A percentile compares a stretch with the other conserved stretches of the same genome.
These are phyloP conservation scores for Aspergillus ibericus DNA, from an alignment of 2,329 filamentous ascomycete genomes.

Conservation along the genomic window DNA sequence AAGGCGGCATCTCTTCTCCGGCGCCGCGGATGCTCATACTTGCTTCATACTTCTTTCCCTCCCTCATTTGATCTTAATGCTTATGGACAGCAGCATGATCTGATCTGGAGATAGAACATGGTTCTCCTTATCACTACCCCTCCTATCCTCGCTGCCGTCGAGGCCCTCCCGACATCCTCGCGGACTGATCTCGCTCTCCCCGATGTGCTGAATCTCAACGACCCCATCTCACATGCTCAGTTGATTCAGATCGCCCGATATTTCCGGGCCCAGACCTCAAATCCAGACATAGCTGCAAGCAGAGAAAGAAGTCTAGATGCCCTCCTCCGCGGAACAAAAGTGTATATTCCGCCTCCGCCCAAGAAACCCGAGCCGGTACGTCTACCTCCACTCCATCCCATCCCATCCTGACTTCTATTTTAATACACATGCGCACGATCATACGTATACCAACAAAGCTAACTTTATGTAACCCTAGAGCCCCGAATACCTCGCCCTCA, in stretches of 20 bases:
- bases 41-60: slow-evolving; percentile 10
- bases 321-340: slow-evolving; percentile 68
- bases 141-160: slow-evolving; percentile 40
- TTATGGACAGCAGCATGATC: no score
- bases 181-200: slow-evolving; percentile 39
- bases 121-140: slow-evolving; percentile 44
- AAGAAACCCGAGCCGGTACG: slow-evolving; percentile 75
- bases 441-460: not conserved
- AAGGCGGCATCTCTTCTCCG: slow-evolving; percentile 14
- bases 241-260: slow-evolving; percentile 39
- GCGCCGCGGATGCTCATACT: not conserved
- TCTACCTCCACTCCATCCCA: slow-evolving; percentile 12
- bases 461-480: slow-evolving; percentile 44
- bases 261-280: slow-evolving; percentile 19
- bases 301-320: slow-evolving; percentile 58
- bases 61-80: not conserved
- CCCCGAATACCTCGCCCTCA: slow-evolving; percentile 80
- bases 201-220: slow-evolving; percentile 25
- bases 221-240: slow-evolving; percentile 45
- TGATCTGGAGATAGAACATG: slow-evolving; percentile 32
- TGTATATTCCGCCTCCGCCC: slow-evolving; percentile 78
- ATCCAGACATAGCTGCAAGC: not conserved
- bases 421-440: not conserved
- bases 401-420: not conserved
- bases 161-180: slow-evolving; percentile 32